Base-by-base conservation (phyloP, 257 asterid genomes). In the Solanum medicagineum region DNA sequence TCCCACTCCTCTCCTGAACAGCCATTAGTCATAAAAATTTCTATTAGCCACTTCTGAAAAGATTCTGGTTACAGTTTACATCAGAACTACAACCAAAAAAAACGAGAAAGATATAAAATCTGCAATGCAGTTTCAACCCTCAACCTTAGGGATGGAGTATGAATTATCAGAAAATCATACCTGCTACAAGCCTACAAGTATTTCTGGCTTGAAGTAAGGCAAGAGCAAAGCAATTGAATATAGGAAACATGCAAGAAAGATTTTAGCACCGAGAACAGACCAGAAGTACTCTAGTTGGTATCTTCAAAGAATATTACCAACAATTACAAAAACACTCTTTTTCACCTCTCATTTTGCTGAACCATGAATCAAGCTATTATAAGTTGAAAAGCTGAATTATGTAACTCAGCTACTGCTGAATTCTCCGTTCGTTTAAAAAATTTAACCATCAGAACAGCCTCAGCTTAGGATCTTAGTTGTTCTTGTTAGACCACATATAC, bases 1-100 rank as follows among this genome's bases (percentile, higher is more conserved):
- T 89, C n/a, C 89, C 95, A 86, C 73, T 92, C 87, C 93, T 90
- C 90, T 95, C 99, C 99, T 95, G 89, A 55, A 88, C 16, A 62
- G 63, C 17, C 47, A 29, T 26, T 22, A 51, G 49, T 26, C 83
- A 79, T 53, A 29, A 17, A 53, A 79, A 24, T 53, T 53, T 17
- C 49, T 53, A 1, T 79, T 53, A 79, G 83, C 83, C 83, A 53
- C 49, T 42, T 69, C 26, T 17, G 51, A 36, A 8, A 69, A 69
- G 77, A 17, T 36, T 69, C 55, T 44, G 32, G 55, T 71, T 40
- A 75, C 62, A 75, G 60, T 75, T 1, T 75, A 15, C 44, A 75
- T 22, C 81, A 75, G 45, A 75, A 8, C 81, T 75, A 60, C 24
- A 16, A 75, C 62, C 44, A 75, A 75, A 74, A 74, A 66, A 75